Percentiles rank a stretch among this genome's conserved stretches.
Evolutionary conservation across 257 asterid species (phyloP).

Genomic region (Solanum ahanhuiri): DNA sequence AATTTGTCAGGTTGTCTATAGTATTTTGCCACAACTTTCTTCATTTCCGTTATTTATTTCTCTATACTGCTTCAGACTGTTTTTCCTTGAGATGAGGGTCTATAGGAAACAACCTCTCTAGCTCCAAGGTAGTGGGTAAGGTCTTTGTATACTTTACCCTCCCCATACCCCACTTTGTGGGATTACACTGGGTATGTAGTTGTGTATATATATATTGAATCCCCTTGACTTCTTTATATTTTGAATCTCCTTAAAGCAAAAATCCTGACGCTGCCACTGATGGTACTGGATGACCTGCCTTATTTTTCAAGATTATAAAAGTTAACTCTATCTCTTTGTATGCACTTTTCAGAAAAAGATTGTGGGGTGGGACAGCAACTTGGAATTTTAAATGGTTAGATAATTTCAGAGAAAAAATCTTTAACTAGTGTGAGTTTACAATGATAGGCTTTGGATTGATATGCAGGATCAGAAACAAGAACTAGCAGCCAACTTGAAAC

Average conservation of each 20-base stretch:
- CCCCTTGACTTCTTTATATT: not conserved
- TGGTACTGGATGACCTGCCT: not conserved
- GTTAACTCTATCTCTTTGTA: not conserved
- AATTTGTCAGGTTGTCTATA: not conserved
- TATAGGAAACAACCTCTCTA: not conserved
- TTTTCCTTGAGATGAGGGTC: not conserved
- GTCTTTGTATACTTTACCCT: not conserved
- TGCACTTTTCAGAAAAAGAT: too few species aligned
- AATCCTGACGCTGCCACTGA: too few species aligned
- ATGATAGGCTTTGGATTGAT: not conserved
- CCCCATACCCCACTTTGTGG: not conserved
- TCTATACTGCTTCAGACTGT: not conserved
- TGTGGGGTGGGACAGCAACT: not conserved
- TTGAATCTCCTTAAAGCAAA: not conserved
- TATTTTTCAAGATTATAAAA: not conserved
- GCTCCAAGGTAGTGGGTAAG: not conserved
- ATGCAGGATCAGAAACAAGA: constrained; percentile 36
- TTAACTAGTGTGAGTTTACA: not conserved
- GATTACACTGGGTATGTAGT: not conserved
- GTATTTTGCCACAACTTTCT: not conserved
- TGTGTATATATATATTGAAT: not conserved
- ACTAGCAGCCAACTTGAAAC: constrained; percentile 46
- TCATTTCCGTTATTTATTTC: not conserved
- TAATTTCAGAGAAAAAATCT: not conserved
- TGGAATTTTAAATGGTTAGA: not conserved